Evolutionary conservation across 1,284 basidiomycete species (phyloP), one percentile per base, ranked within the genome.

Genomic region (Xanthoconium separans): DNA sequence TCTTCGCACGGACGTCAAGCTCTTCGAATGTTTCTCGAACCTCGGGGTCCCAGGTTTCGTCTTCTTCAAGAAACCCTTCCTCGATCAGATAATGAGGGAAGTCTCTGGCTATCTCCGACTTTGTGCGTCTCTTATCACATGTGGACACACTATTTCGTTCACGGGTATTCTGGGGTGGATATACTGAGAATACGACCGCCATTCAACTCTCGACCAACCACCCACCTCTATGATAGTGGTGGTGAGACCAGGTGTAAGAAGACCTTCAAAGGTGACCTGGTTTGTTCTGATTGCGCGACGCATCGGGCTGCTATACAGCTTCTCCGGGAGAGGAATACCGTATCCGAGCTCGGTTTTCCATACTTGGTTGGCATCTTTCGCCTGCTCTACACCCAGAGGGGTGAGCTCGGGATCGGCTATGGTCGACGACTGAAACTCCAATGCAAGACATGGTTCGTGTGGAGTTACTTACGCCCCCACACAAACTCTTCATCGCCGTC

Each of bases 361-460:
- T 3, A 77, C 77, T 0, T 59, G 60, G 36, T 82, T 75, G 2
- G 83, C 83, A 22, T 62, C 73, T 24, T 64, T 61, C 0, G 91
- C 92, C 72, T 95, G 91, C 1, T 71, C 59, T 42, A 81, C 68
- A 1, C 93, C 93, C 3, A 83, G 65, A 0, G 74, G 66, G 0
- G 91, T 93, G 31, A 95, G 80, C 30, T 81, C 76, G 0, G 93
- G 84, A 66, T 95, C 93, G 22, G 93, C 88, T 83, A 51, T 42
- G 51, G 18, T 58, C 27, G 47, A 41, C 52, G 44, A 40, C 27
- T 56, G n/a, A 42, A 46, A 18, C 12, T 56, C 31, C 27, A 46
- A 43, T 4, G 10, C 2, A 34, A 39, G 36, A 33, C 4, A 27
- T 13, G 4, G 20, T 4, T 39, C 15, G 4, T 13, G 46, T 11